Conservation (phyloP, 768 basidiomycete genomes). For the Pulveroboletus sp. region DNA sequence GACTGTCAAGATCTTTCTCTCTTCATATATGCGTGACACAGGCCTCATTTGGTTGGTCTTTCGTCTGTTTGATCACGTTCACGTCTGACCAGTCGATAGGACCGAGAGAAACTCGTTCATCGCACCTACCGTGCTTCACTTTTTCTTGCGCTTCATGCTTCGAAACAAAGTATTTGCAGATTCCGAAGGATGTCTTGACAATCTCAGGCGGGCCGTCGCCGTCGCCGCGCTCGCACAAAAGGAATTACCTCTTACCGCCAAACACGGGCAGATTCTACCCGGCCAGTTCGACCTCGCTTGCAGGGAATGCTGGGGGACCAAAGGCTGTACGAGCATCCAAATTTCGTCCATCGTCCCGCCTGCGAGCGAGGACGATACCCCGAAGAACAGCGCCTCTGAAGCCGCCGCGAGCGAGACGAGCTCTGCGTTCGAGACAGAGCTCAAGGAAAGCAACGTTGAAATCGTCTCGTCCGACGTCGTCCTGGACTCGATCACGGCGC, state of each 20-base stretch:
- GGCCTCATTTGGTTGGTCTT: conserved; percentile 59
- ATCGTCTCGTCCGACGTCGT: conserved; percentile 20
- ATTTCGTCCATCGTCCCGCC: conserved; percentile 10
- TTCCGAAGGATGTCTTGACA: conserved; percentile 13
- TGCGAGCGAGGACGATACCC: neutral
- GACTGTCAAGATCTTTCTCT: conserved; percentile 62
- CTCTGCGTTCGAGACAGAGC: conserved; percentile 36
- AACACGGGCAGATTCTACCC: conserved; percentile 36
- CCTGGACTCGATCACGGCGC: conserved; percentile 27
- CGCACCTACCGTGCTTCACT: conserved; percentile 41
- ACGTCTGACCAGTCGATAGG: conserved; percentile 30
- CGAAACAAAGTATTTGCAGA: conserved; percentile 41
- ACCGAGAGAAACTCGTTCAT: conserved; percentile 39
- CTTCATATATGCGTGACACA: conserved; percentile 59
- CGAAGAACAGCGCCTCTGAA: neutral
- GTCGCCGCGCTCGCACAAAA: conserved; percentile 36
- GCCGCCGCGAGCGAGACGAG: neutral
- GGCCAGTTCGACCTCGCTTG: conserved; percentile 48
- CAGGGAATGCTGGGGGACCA: conserved; percentile 45
- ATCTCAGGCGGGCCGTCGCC: conserved; percentile 43
- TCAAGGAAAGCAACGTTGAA: conserved; percentile 34
- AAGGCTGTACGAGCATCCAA: conserved; percentile 29
- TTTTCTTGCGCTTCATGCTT: conserved; percentile 44
- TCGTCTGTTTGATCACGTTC: neutral
- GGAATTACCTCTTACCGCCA: conserved; percentile 42